Evolutionary conservation across 106 monocot species (phyloP), one percentile per base, ranked within the genome.

Genomic region (Dendrobium officinale): DNA sequence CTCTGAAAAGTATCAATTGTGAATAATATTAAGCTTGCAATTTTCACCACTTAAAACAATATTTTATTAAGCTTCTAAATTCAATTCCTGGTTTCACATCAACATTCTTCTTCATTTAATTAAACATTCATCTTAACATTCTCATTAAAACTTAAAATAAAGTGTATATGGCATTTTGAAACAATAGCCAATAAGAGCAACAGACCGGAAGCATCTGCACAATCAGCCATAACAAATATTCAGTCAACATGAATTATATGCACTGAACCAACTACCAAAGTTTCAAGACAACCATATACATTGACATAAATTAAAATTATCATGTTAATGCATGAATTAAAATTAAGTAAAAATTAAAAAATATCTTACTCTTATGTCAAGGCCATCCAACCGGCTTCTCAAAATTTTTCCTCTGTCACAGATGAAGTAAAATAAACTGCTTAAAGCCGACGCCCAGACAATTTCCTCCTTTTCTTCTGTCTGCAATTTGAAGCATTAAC

Each of bases 381-480:
- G 95, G 56, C 92, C 94, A 73, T 92, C 87, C 56, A 98, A 84
- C 86, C 88, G 92, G 77, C 70, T 88, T 80, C 95, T 91, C 68
- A 85, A 83, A 42, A 98, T 91, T 80, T 91, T 88, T 77, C 95
- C 92, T 86, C 81, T 84, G 84, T 95, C 89, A 75, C 91, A 98
- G 72, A 95, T 82, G 77, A 95, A 98, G 80, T 91, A 98, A 82
- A 98, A 92, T 79, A 98, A 84, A 85, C 98, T 95, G 74, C 98
- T 98, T 54, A 98, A 74, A 83, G 98, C 98, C 81, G 98, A 95
- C 75, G 98, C 94, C 98, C 98, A 98, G 4, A 98, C 95, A 86
- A 95, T 88, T 88, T 98, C 98, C 83, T 98, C 95, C 73, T 58
- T 85, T 77, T 98, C 95, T 82, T 98, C 95, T 67, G 72, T 82